phyloP scores from a whole-genome alignment of 2,329 filamentous ascomycete species.

The Piedraia hortae region DNA sequence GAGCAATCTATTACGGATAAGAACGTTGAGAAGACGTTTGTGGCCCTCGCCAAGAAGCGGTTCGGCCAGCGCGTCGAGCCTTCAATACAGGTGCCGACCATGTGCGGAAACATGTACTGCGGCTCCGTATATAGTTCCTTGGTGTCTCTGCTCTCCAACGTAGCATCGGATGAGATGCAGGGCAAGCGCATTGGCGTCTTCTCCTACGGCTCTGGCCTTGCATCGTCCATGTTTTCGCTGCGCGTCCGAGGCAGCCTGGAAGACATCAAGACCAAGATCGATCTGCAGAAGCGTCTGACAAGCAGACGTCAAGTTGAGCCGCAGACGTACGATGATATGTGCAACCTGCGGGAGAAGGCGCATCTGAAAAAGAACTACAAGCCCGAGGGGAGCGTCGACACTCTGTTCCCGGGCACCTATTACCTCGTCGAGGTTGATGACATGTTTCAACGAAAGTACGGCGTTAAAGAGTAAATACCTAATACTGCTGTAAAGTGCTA shows the following conservation, averaged over 20 bases:
- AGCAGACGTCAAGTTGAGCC: slow-evolving; percentile 19
- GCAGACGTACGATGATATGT: slow-evolving; percentile 25
- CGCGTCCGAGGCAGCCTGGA: slow-evolving; percentile 20
- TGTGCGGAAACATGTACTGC: slow-evolving; percentile 29
- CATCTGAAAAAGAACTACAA: slow-evolving; percentile 24
- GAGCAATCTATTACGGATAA: slow-evolving; percentile 22
- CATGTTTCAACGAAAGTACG: slow-evolving; percentile 24
- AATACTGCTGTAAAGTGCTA: too few species aligned
- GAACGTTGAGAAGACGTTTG: slow-evolving; percentile 26
- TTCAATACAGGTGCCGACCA: slow-evolving; percentile 22
- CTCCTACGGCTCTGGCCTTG: slow-evolving; percentile 25
- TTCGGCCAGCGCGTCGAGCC: slow-evolving; percentile 23
- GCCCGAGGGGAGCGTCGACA: slow-evolving; percentile 18
- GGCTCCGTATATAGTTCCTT: slow-evolving; percentile 24
- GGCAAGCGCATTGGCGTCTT: slow-evolving; percentile 25
- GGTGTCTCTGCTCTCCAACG: slow-evolving; percentile 20
- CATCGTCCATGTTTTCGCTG: slow-evolving; percentile 23
- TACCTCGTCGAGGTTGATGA: slow-evolving; percentile 23
- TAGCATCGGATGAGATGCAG: slow-evolving; percentile 18
- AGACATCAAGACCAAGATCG: slow-evolving; percentile 20
- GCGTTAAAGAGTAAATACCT: slow-evolving; percentile 18
- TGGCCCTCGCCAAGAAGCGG: slow-evolving; percentile 24
- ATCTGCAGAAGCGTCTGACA: slow-evolving; percentile 20
- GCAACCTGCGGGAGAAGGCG: slow-evolving; percentile 23
- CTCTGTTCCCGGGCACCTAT: slow-evolving; percentile 21